Percentiles rank a stretch among this genome's conserved stretches.
Conservation (phyloP, 106 monocot genomes). For the Agapanthus africanus region DNA sequence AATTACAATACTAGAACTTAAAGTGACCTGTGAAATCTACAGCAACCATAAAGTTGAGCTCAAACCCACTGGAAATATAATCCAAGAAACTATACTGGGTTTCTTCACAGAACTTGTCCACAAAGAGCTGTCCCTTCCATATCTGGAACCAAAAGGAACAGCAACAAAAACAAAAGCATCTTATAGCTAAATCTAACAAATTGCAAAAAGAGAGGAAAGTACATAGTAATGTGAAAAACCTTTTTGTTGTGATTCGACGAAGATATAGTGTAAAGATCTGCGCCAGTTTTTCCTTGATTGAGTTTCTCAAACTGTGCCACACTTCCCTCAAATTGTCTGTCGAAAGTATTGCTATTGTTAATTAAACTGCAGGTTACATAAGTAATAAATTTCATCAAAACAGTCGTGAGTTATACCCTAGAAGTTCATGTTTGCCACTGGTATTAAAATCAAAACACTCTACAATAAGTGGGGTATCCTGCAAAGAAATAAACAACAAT, state of each 20-base stretch:
- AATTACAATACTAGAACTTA: neutral
- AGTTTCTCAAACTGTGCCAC: constrained; percentile 36
- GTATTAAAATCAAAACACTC: constrained; percentile 73
- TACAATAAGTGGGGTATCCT: constrained; percentile 61
- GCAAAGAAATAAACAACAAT: constrained; percentile 19
- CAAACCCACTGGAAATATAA: constrained; percentile 51
- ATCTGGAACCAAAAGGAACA: constrained; percentile 12
- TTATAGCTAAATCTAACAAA: neutral
- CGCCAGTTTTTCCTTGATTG: constrained; percentile 32
- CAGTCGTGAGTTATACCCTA: constrained; percentile 35
- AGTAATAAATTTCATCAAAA: neutral
- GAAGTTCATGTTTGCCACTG: constrained; percentile 45
- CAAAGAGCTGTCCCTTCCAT: constrained; percentile 45
- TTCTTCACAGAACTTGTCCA: constrained; percentile 37
- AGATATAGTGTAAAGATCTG: constrained; percentile 26
- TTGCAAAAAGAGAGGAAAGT: neutral
- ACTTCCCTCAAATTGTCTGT: constrained; percentile 45
- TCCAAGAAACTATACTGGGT: constrained; percentile 39
- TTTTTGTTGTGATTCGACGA: constrained; percentile 22
- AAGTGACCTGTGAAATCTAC: constrained; percentile 64
- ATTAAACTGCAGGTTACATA: neutral
- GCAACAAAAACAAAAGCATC: neutral
- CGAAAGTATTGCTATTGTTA: neutral
- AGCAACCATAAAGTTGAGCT: constrained; percentile 57
- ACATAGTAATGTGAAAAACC: constrained; percentile 10